Base-by-base conservation (phyloP, 202 grass and related monocot genomes). In the Panicum virgatum region DNA sequence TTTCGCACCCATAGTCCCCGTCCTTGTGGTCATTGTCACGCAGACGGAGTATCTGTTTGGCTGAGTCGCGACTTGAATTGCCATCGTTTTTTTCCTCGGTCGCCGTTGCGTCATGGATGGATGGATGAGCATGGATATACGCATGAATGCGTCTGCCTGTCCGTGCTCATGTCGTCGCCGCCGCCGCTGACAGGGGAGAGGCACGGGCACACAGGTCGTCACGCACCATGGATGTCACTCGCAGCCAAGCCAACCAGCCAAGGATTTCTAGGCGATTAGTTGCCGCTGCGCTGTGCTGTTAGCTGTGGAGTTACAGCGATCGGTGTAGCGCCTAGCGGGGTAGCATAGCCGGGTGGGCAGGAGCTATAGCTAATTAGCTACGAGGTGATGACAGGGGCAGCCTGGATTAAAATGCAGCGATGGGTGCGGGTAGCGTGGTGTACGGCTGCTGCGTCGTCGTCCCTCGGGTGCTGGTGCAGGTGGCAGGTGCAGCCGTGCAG, bases 11-110 rank as follows among this genome's bases (percentile, higher is more conserved):
- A 19, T 5, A 42, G 72, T 52, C 62, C 0, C 1, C 19, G 77
- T 39, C 61, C 2, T 25, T 5, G 10, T 44, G 69, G 69, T 68
- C 75, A 47, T 75, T 83, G 29, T 83, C 80, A 58, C 26, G 57
- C 46, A 3, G 59, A 12, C 76, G 46, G 45, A 20, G 76, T 12
- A 10, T 8, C 23, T 18, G 64, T 37, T 64, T 72, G 22, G 51
- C 51, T 7, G 68, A 57, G 12, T 18, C 51, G 47, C 73, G 62
- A 56, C 36, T 29, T 27, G 66, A 11, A 15, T 65, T 48, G 38
- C 14, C 0, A 73, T 47, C 64, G 20, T 73, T 56, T 30, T 56
- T 30, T 34, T 14, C 32, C 32, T 37, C 36, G 67, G 75, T 88
- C 69, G 74, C 29, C 12, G 86, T 32, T 83, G 54, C 57, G 57